These are phyloP conservation scores for Pinus albicaulis DNA, from an alignment of 75 land plant genomes.

Conservation along the genomic window DNA sequence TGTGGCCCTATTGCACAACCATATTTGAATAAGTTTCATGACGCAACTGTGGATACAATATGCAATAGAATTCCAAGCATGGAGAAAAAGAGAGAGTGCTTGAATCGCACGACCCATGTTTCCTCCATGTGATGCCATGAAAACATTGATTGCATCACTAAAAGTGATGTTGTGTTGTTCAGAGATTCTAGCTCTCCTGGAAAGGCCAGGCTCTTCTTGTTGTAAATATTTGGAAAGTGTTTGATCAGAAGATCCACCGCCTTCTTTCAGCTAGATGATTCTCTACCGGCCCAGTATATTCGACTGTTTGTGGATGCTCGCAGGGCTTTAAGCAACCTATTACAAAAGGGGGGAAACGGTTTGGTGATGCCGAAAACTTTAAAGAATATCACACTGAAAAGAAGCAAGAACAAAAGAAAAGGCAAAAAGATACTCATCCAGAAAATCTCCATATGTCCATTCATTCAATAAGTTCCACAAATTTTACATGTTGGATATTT, in stretches of 20 bases:
- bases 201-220: conserved; percentile 60
- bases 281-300: conserved; percentile 82
- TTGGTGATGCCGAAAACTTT: too few species aligned
- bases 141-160: conserved; percentile 90
- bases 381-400: too few species aligned
- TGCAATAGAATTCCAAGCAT: too few species aligned
- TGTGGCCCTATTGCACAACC: conserved; percentile 48
- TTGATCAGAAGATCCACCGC: conserved; percentile 58
- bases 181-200: conserved; percentile 69
- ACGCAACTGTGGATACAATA: neutral
- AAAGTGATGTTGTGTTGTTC: conserved; percentile 50
- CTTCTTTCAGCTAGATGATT: conserved; percentile 56
- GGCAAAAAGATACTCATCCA: too few species aligned
- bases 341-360: too few species aligned
- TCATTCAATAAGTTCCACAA: too few species aligned
- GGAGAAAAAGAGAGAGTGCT: conserved; percentile 20
- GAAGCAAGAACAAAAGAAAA: too few species aligned
- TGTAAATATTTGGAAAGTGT: conserved; percentile 68
- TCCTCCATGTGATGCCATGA: conserved; percentile 90
- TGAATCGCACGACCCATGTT: conserved; percentile 81
- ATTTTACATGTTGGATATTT: too few species aligned
- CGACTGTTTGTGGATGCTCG: conserved; percentile 55
- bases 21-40: too few species aligned
- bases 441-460: too few species aligned
- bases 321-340: conserved; percentile 26